Evolutionary conservation across 106 monocot species (phyloP), one percentile per base, ranked within the genome.

Genomic region (Vanilla planifolia): DNA sequence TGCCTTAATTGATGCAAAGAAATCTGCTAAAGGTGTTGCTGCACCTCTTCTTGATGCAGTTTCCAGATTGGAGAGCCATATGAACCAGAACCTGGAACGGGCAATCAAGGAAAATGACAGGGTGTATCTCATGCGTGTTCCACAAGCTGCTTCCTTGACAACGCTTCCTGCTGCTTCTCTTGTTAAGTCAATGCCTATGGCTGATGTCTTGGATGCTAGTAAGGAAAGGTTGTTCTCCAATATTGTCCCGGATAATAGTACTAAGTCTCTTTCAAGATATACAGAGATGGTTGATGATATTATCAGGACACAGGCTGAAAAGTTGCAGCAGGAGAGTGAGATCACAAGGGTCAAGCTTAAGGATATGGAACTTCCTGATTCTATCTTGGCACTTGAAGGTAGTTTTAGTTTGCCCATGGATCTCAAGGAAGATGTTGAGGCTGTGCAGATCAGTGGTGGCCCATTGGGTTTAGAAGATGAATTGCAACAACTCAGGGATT

Each of bases 341-440:
- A 75, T 86, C 17, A 75, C 80, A 26, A 77, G 80, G 45, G 80
- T 86, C 40, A 80, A 71, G 61, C 66, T 86, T 16, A 86, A 77
- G 74, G 85, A 86, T 55, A 86, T 81, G 85, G 81, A 86, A 60
- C 71, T 86, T 34, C 85, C 85, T 10, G 85, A 86, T 50, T 86
- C 85, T 22, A 81, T 86, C 32, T 69, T 80, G 44, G 77, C 77
- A 7, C 61, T 86, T 16, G 85, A 86, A 56, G 85, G 80, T 40
- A 70, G 59, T 62, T 64, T 73, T 9, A 74, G 66, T 56, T 62
- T 86, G 63, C 85, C 85, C 11, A 33, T 81, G 51, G 85, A 86
- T 71, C 77, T 86, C 50, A 86, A 78, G 62, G 80, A 81, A 74
- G 77, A 77, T 41, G 74, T 72, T 50, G 85, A 81, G 70, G 77